Conservation (phyloP, 495 filamentous ascomycete genomes). For the Xylaria grammica region DNA sequence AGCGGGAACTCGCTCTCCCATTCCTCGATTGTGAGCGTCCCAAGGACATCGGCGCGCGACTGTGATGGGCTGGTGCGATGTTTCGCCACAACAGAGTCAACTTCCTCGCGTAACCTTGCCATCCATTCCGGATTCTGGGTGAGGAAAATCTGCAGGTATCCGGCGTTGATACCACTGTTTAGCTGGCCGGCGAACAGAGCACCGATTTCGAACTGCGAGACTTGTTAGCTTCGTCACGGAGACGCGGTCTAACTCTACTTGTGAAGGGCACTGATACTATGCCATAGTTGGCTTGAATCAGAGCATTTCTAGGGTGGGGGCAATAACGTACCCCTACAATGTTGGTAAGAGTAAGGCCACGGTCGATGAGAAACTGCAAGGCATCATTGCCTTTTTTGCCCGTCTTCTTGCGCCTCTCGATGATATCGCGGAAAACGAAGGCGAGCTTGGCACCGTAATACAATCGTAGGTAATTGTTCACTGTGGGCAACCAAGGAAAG, state of each 20-base stretch:
- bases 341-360: constrained; percentile 37
- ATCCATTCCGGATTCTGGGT: constrained; percentile 48
- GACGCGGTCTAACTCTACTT: background rate
- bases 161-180: constrained; percentile 54
- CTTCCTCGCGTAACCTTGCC: constrained; percentile 42
- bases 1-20: constrained; percentile 55
- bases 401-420: constrained; percentile 44
- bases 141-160: constrained; percentile 46
- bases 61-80: constrained; percentile 38
- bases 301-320: background rate
- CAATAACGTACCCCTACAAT: constrained; percentile 36
- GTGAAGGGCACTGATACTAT: too few relatives aligned
- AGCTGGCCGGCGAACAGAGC: constrained; percentile 41
- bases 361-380: constrained; percentile 51
- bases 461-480: constrained; percentile 32
- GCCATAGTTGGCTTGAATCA: background rate
- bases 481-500: constrained; percentile 50
- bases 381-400: constrained; percentile 48
- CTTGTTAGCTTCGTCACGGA: background rate
- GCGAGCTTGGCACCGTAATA: constrained; percentile 45
- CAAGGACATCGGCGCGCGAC: constrained; percentile 45
- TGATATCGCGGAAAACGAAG: constrained; percentile 44
- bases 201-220: constrained; percentile 44
- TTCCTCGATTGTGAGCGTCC: constrained; percentile 43
- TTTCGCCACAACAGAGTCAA: constrained; percentile 42